phyloP scores from a whole-genome alignment of 1,284 basidiomycete species.

The Albatrellus sp. region DNA sequence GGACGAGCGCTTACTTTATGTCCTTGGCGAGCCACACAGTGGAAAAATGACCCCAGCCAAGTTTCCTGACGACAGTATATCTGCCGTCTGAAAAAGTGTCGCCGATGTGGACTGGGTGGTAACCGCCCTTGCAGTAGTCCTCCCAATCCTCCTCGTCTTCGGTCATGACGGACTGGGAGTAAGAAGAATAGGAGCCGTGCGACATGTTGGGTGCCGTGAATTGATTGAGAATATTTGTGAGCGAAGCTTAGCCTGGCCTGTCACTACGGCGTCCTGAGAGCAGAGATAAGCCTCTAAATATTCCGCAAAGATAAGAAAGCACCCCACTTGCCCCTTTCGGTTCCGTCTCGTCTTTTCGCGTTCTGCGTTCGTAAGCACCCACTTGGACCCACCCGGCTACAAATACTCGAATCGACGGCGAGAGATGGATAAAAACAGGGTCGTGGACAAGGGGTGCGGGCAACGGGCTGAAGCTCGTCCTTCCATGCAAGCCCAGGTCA shows the following conservation, averaged over 20 bases:
- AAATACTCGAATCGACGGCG: too few relatives aligned
- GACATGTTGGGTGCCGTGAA: conserved; percentile 20
- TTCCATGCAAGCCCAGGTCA: too few relatives aligned
- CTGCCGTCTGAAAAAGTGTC: conserved; percentile 83
- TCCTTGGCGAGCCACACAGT: conserved; percentile 90
- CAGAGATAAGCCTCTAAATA: conserved; percentile 2
- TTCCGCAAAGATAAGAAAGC: not conserved
- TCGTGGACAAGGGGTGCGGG: too few relatives aligned
- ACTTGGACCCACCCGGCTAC: not conserved
- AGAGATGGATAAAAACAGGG: too few relatives aligned
- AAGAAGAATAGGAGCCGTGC: conserved; percentile 40
- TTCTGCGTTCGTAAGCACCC: not conserved
- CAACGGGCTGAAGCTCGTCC: too few relatives aligned
- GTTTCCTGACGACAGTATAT: conserved; percentile 88
- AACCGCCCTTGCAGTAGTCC: conserved; percentile 86
- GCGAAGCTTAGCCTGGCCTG: not conserved
- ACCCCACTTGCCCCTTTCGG: conserved; percentile 1
- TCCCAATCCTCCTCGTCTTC: conserved; percentile 80
- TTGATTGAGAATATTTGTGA: conserved; percentile 4
- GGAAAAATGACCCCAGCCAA: conserved; percentile 97
- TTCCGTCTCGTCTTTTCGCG: not conserved
- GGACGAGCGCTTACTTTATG: conserved; percentile 47
- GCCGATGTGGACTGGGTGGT: conserved; percentile 94
- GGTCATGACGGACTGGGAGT: conserved; percentile 47
- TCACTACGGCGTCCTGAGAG: not conserved